Evolutionary conservation across 78 protist species (phyloP).

Genomic region (Dictyostelium brefeldianum): DNA sequence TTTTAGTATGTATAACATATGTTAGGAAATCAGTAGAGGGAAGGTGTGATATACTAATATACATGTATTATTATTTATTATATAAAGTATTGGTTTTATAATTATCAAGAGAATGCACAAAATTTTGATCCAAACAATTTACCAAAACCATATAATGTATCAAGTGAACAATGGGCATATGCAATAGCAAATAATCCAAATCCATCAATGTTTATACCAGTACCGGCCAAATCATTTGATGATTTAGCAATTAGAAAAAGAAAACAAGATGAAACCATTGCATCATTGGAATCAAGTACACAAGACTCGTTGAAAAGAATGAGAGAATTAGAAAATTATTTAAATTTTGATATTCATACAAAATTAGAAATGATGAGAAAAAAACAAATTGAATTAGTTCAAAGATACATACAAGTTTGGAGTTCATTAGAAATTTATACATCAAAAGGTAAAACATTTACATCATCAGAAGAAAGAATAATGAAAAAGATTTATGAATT

Average conservation of each 20-base stretch:
- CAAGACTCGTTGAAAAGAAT: slow-evolving; percentile 50
- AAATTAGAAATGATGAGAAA: slow-evolving; percentile 59
- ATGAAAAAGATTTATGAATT: slow-evolving; percentile 19
- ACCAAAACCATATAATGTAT: slow-evolving; percentile 64
- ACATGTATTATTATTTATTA: background rate
- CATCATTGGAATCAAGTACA: slow-evolving; percentile 6
- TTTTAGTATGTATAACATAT: slow-evolving; percentile 69
- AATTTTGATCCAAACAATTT: slow-evolving; percentile 25
- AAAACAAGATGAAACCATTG: slow-evolving; percentile 47
- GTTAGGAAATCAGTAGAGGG: no score
- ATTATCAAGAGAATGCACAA: slow-evolving; percentile 40
- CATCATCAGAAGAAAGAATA: slow-evolving; percentile 31
- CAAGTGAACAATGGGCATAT: slow-evolving; percentile 53
- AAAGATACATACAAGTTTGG: slow-evolving; percentile 67
- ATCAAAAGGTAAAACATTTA: slow-evolving; percentile 38
- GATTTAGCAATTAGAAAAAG: slow-evolving; percentile 45
- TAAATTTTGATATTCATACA: slow-evolving; percentile 47
- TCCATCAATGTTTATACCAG: slow-evolving; percentile 58
- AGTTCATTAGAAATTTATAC: slow-evolving; percentile 43
- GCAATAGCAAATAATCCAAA: slow-evolving; percentile 61
- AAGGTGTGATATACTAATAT: no score
- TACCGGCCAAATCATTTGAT: slow-evolving; percentile 60
- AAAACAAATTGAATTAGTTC: slow-evolving; percentile 31
- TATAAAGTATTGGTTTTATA: slow-evolving; percentile 62
- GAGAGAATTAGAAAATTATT: slow-evolving; percentile 57